Evolutionary conservation across 139 green algal species (phyloP).

Genomic region (Closterium sp.): DNA sequence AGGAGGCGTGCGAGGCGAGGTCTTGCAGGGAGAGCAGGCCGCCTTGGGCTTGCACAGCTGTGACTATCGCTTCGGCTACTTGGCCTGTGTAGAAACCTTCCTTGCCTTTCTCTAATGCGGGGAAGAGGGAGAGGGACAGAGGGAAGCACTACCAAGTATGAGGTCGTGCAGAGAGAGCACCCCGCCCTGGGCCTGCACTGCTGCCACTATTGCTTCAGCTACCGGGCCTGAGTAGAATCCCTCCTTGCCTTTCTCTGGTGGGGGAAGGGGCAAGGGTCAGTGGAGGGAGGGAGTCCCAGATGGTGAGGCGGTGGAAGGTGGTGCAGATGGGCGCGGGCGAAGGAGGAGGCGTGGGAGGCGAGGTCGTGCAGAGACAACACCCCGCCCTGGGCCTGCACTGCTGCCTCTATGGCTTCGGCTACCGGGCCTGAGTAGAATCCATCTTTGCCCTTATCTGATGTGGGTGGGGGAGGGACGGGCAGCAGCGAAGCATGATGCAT

Average conservation of each 20-base stretch:
- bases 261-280: slow-evolving; percentile 10
- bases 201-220: slow-evolving; percentile 64
- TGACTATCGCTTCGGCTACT: slow-evolving; percentile 65
- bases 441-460: slow-evolving; percentile 50
- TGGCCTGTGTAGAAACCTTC: slow-evolving; percentile 67
- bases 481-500: no score
- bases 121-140: background rate
- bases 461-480: background rate
- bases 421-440: slow-evolving; percentile 68
- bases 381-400: slow-evolving; percentile 54
- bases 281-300: slow-evolving; percentile 71
- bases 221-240: slow-evolving; percentile 69
- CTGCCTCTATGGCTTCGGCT: slow-evolving; percentile 64
- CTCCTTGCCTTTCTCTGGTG: slow-evolving; percentile 50
- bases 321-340: slow-evolving; percentile 59
- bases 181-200: slow-evolving; percentile 55
- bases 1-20: slow-evolving; percentile 54
- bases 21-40: slow-evolving; percentile 62
- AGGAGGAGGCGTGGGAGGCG: slow-evolving; percentile 46
- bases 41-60: slow-evolving; percentile 53
- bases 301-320: slow-evolving; percentile 59
- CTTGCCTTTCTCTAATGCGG: slow-evolving; percentile 49
- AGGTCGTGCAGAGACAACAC: slow-evolving; percentile 62
- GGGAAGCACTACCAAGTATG: background rate
- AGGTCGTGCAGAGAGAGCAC: slow-evolving; percentile 27